Percentiles rank a stretch among this genome's conserved stretches.
Conservation (phyloP, 202 grass and related monocot genomes). For the Setaria italica region DNA sequence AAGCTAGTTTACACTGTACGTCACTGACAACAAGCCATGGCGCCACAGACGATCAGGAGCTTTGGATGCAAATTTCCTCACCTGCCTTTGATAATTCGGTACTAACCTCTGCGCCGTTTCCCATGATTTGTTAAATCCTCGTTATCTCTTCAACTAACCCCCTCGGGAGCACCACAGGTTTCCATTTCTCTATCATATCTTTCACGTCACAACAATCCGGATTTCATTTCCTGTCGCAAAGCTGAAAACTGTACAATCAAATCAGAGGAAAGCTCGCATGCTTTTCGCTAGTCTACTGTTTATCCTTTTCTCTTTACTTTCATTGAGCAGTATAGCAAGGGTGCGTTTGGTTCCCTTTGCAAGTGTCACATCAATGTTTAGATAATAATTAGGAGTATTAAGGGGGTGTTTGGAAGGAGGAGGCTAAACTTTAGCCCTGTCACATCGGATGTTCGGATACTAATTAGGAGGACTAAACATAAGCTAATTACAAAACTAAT, state of each 20-base stretch:
- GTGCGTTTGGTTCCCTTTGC: too few relatives aligned
- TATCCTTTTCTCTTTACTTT: not conserved
- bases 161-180: slow-evolving; percentile 39
- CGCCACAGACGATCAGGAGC: slow-evolving; percentile 44
- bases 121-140: slow-evolving; percentile 49
- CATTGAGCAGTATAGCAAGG: too few relatives aligned
- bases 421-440: too few relatives aligned
- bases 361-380: too few relatives aligned
- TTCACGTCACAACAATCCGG: slow-evolving; percentile 36
- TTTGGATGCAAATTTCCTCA: slow-evolving; percentile 32
- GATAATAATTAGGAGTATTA: too few relatives aligned
- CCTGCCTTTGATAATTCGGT: slow-evolving; percentile 36
- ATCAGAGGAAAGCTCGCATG: slow-evolving; percentile 13
- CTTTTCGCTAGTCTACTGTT: slow-evolving; percentile 11
- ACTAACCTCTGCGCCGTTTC: slow-evolving; percentile 37
- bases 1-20: too few relatives aligned
- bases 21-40: not conserved
- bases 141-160: slow-evolving; percentile 60
- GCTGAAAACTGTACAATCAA: slow-evolving; percentile 13
- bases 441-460: too few relatives aligned
- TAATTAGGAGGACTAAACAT: too few relatives aligned
- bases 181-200: slow-evolving; percentile 34
- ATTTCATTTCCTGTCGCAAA: slow-evolving; percentile 21
- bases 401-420: too few relatives aligned
- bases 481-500: too few relatives aligned